Evolutionary conservation across 108 stramenopile species (phyloP).

Genomic region (Schizochytrium sp.): DNA sequence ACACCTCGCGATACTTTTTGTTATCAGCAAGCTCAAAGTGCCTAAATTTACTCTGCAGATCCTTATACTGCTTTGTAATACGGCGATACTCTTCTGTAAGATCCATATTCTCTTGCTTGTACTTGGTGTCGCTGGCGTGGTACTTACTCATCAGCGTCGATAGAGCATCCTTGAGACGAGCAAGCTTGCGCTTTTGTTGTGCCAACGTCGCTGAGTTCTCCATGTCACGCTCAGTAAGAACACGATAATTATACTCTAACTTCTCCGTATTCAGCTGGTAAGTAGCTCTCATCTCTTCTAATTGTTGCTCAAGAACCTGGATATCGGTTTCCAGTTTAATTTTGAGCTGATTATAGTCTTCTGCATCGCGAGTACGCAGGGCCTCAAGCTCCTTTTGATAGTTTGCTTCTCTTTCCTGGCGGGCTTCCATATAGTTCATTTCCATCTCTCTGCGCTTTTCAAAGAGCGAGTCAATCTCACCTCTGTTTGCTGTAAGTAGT

Average conservation of each 20-base stretch:
- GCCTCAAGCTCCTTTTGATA: constrained; percentile 72
- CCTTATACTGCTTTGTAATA: constrained; percentile 80
- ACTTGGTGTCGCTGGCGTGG: constrained; percentile 72
- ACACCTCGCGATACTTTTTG: constrained; percentile 74
- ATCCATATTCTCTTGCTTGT: constrained; percentile 73
- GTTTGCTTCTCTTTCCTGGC: constrained; percentile 73
- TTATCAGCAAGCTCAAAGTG: constrained; percentile 80
- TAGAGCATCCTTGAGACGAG: constrained; percentile 76
- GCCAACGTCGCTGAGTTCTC: constrained; percentile 77
- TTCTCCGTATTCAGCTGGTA: constrained; percentile 84
- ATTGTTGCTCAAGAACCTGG: constrained; percentile 84
- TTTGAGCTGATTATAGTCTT: constrained; percentile 80
- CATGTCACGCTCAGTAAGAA: constrained; percentile 78
- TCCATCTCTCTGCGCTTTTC: constrained; percentile 75
- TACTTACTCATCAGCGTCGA: constrained; percentile 71
- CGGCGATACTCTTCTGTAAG: constrained; percentile 79
- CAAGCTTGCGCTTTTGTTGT: constrained; percentile 78
- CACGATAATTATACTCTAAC: constrained; percentile 82
- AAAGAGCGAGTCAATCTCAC: constrained; percentile 76
- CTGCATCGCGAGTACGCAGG: constrained; percentile 73
- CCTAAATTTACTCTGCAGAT: constrained; percentile 79
- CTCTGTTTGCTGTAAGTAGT: constrained; percentile 70
- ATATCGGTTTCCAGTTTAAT: constrained; percentile 81
- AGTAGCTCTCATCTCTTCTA: constrained; percentile 82
- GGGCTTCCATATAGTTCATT: constrained; percentile 72